These are phyloP conservation scores for Clonostachys rosea DNA, from an alignment of 2,329 filamentous ascomycete species.

Conservation along the genomic window DNA sequence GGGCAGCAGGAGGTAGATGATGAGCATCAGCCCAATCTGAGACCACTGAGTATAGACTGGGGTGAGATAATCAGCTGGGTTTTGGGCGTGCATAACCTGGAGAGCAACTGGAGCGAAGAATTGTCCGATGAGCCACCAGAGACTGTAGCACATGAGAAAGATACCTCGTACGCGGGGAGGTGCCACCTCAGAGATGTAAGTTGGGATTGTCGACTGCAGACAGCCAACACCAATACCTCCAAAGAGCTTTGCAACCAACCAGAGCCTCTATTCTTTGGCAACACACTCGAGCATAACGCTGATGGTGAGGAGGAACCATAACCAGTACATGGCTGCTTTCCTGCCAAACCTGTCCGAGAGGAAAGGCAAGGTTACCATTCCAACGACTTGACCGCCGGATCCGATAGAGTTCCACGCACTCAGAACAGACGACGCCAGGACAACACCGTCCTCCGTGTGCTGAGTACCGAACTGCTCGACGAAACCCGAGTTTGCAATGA, in stretches of 20 bases:
- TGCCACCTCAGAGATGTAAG: conserved; percentile 33
- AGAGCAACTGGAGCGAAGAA: conserved; percentile 35
- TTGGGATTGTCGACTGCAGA: conserved; percentile 31
- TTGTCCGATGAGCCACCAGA: conserved; percentile 38
- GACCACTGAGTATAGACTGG: conserved; percentile 39
- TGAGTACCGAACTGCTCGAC: conserved; percentile 22
- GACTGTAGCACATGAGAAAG: conserved; percentile 30
- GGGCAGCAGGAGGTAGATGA: conserved; percentile 27
- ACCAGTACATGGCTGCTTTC: conserved; percentile 21
- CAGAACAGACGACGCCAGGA: conserved; percentile 25
- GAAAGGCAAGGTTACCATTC: conserved; percentile 21
- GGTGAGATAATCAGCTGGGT: conserved; percentile 25
- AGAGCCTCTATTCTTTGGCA: conserved; percentile 28
- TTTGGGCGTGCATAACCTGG: conserved; percentile 19
- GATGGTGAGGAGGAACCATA: conserved; percentile 20
- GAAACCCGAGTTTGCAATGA: conserved; percentile 30
- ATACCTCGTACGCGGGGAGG: conserved; percentile 32
- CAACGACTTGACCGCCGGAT: conserved; percentile 30
- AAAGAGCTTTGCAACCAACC: conserved; percentile 27
- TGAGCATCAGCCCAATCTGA: conserved; percentile 24
- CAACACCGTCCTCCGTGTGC: conserved; percentile 14
- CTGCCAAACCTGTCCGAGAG: conserved; percentile 18
- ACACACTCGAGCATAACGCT: conserved; percentile 31
- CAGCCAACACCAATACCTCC: conserved; percentile 33
- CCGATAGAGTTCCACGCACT: conserved; percentile 30